phyloP scores from a whole-genome alignment of 164 flowering plant genomes.

The Cinnamomum micranthum region DNA sequence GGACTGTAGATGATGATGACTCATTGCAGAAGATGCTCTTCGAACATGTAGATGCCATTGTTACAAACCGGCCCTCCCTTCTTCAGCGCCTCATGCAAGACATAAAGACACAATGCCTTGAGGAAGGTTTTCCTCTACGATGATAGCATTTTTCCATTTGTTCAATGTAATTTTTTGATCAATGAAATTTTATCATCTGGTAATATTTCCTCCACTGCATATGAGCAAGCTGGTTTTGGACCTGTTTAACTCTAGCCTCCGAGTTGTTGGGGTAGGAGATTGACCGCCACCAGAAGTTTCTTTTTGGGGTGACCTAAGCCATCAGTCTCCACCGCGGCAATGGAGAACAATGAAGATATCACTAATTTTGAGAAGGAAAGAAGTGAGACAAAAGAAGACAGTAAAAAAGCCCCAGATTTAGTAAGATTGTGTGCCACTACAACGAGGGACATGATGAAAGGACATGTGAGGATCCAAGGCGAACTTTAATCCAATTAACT shows the following conservation, averaged over 20 bases:
- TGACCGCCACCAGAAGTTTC: not conserved
- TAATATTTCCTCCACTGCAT: not conserved
- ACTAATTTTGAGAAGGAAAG: not conserved
- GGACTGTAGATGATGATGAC: slow-evolving; percentile 87
- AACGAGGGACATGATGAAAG: not conserved
- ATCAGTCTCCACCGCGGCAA: not conserved
- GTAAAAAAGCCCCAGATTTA: not conserved
- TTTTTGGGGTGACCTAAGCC: too few species aligned
- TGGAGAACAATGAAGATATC: not conserved
- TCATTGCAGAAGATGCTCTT: slow-evolving; percentile 67
- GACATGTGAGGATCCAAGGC: not conserved
- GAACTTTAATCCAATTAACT: not conserved
- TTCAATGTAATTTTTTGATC: not conserved
- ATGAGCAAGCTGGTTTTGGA: too few species aligned
- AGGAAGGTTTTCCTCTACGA: slow-evolving; percentile 59
- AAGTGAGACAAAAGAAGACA: not conserved
- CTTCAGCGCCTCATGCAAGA: slow-evolving; percentile 75
- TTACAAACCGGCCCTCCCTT: slow-evolving; percentile 63
- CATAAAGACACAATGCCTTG: slow-evolving; percentile 54
- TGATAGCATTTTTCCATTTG: not conserved
- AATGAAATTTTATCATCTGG: not conserved
- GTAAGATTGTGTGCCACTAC: not conserved
- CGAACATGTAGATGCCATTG: slow-evolving; percentile 71
- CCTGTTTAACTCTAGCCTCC: not conserved
- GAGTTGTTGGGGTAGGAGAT: not conserved